Percentiles rank a stretch among this genome's conserved stretches.
phyloP scores from a whole-genome alignment of 208 protist genomes.

The Naegleria fowleri region DNA sequence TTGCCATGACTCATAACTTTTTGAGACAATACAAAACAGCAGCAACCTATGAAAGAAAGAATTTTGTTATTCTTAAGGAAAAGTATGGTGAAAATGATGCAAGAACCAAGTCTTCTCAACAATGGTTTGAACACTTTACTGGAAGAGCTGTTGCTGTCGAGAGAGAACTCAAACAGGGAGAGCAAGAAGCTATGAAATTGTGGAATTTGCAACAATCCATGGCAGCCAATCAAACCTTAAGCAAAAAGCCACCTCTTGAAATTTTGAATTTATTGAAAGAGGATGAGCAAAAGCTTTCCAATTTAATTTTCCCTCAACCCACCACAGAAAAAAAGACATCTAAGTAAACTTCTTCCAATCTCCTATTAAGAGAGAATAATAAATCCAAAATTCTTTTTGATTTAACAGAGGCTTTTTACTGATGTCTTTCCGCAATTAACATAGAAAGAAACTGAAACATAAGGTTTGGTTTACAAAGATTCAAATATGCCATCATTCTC shows the following conservation, averaged over 20 bases:
- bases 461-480: too few species aligned
- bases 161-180: not conserved
- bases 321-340: not conserved
- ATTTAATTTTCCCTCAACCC: not conserved
- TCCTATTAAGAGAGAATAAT: too few species aligned
- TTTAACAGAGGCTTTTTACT: too few species aligned
- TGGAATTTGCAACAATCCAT: not conserved
- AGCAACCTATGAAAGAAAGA: not conserved
- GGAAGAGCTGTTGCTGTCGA: not conserved
- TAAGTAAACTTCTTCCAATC: too few species aligned
- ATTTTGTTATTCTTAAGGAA: not conserved
- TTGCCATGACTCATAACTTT: not conserved
- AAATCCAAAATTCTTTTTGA: too few species aligned
- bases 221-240: not conserved
- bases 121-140: slow-evolving; percentile 16
- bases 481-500: too few species aligned
- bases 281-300: not conserved
- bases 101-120: not conserved
- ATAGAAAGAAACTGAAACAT: too few species aligned
- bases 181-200: slow-evolving; percentile 2
- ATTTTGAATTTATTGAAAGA: not conserved
- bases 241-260: not conserved
- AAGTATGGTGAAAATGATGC: slow-evolving; percentile 1
- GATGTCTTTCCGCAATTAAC: too few species aligned
- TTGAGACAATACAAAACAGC: not conserved